These are phyloP conservation scores for Magnusiomyces ingens DNA, from an alignment of 1,139 yeast species.

Conservation along the genomic window DNA sequence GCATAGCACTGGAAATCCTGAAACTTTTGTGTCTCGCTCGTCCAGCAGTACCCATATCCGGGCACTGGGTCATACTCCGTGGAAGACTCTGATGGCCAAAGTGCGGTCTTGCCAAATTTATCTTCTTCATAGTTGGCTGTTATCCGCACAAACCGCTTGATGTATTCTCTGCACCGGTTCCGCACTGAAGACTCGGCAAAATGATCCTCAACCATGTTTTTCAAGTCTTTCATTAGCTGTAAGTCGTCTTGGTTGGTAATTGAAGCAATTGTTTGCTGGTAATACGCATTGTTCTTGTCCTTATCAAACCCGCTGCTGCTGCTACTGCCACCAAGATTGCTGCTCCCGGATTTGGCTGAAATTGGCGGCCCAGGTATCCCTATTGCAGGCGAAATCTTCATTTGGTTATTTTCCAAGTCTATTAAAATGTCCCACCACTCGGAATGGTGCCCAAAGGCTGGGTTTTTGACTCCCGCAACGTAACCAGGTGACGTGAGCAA, in stretches of 20 bases:
- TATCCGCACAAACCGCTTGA: slow-evolving; percentile 30
- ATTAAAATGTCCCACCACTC: slow-evolving; percentile 55
- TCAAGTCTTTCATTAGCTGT: slow-evolving; percentile 30
- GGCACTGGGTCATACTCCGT: slow-evolving; percentile 23
- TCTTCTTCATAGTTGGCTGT: slow-evolving; percentile 30
- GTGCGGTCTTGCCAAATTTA: slow-evolving; percentile 27
- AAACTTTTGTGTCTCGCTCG: slow-evolving; percentile 24
- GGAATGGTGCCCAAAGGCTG: slow-evolving; percentile 54
- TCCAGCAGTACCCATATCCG: slow-evolving; percentile 33
- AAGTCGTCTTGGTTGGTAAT: slow-evolving; percentile 25
- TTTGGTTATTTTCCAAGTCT: slow-evolving; percentile 44
- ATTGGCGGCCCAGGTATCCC: slow-evolving; percentile 18
- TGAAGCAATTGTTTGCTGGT: slow-evolving; percentile 10
- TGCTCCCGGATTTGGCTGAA: slow-evolving; percentile 8
- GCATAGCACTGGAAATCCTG: slow-evolving; percentile 27
- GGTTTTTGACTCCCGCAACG: slow-evolving; percentile 63
- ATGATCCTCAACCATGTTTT: slow-evolving; percentile 30
- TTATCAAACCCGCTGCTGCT: slow-evolving; percentile 6
- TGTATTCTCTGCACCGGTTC: slow-evolving; percentile 29
- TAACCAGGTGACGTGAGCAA: slow-evolving; percentile 48
- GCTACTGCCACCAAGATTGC: neutral
- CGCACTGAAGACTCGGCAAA: slow-evolving; percentile 32
- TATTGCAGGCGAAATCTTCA: slow-evolving; percentile 36
- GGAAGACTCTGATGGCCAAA: slow-evolving; percentile 27
- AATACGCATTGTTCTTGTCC: slow-evolving; percentile 14